These are phyloP conservation scores for Adenanthera pavonina DNA, from an alignment of 306 rosid species.

Conservation along the genomic window DNA sequence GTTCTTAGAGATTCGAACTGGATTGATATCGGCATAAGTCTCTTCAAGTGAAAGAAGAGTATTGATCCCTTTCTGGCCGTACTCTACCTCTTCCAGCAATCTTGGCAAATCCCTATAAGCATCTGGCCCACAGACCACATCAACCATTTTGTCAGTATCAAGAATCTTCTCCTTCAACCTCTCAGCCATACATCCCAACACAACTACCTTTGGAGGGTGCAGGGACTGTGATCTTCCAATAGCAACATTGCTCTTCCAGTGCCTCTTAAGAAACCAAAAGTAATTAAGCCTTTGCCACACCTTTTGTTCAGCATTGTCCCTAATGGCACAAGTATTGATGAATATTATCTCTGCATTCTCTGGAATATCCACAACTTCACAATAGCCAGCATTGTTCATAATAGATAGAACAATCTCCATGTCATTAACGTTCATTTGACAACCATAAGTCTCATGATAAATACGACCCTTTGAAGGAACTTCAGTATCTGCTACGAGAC, in stretches of 20 bases:
- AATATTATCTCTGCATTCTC: constrained; percentile 95
- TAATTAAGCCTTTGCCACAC: constrained; percentile 99
- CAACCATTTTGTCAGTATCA: constrained; percentile 96
- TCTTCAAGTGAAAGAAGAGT: constrained; percentile 97
- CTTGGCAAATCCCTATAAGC: constrained; percentile 93
- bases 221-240: constrained; percentile 75
- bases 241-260: constrained; percentile 87
- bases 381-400: constrained; percentile 88
- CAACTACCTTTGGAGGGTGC: constrained; percentile 89
- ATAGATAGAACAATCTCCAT: constrained; percentile 92
- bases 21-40: constrained; percentile 94
- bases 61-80: constrained; percentile 94
- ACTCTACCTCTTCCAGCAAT: constrained; percentile 84
- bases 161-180: constrained; percentile 94
- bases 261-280: constrained; percentile 97
- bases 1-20: constrained; percentile 85
- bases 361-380: constrained; percentile 73
- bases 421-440: constrained; percentile 96
- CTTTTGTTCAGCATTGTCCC: constrained; percentile 97
- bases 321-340: constrained; percentile 94
- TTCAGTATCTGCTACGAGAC: constrained; percentile 58
- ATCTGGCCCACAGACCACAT: constrained; percentile 97
- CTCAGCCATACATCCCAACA: constrained; percentile 99
- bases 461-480: constrained; percentile 71
- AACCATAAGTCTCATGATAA: constrained; percentile 97